phyloP scores from a whole-genome alignment of 2,329 filamentous ascomycete genomes.

The Rhinocladiella mackenziei region DNA sequence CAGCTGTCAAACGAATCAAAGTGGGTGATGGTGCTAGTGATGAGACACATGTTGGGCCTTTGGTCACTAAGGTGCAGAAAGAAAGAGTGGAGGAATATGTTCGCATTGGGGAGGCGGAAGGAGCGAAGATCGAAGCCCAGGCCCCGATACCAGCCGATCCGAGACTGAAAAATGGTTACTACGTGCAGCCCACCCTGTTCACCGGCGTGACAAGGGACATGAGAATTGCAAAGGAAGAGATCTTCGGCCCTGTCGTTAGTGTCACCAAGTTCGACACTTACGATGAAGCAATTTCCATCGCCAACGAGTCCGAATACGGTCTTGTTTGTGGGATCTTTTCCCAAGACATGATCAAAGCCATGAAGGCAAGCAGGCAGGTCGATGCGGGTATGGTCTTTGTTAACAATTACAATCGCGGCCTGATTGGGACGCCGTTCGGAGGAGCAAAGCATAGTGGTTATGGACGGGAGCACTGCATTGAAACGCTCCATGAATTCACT shows the following conservation, averaged over 20 bases:
- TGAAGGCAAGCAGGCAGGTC: conserved; percentile 50
- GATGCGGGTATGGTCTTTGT: conserved; percentile 59
- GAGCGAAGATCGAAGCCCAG: conserved; percentile 49
- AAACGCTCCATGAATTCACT: conserved; percentile 58
- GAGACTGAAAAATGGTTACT: conserved; percentile 47
- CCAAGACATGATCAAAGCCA: conserved; percentile 49
- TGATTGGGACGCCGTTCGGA: conserved; percentile 53
- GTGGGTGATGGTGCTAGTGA: conserved; percentile 16
- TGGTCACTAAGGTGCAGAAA: conserved; percentile 18
- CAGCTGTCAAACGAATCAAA: conserved; percentile 9
- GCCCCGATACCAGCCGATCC: conserved; percentile 29
- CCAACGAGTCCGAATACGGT: conserved; percentile 51
- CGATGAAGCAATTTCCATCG: conserved; percentile 55
- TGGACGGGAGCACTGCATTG: conserved; percentile 61
- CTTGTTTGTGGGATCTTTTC: conserved; percentile 57
- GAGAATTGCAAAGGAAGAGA: conserved; percentile 56
- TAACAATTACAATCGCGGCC: conserved; percentile 42
- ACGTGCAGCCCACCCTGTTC: conserved; percentile 57
- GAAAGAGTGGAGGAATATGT: conserved; percentile 34
- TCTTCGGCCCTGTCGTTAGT: conserved; percentile 62
- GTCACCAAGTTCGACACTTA: conserved; percentile 59
- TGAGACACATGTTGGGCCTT: conserved; percentile 22
- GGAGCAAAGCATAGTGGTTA: conserved; percentile 77
- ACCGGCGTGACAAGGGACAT: conserved; percentile 54
- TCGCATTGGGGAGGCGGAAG: conserved; percentile 42